Percentiles rank a stretch among this genome's conserved stretches.
Conservation (phyloP, 148 eudicot genomes). For the Heliamphora exappendiculata region DNA sequence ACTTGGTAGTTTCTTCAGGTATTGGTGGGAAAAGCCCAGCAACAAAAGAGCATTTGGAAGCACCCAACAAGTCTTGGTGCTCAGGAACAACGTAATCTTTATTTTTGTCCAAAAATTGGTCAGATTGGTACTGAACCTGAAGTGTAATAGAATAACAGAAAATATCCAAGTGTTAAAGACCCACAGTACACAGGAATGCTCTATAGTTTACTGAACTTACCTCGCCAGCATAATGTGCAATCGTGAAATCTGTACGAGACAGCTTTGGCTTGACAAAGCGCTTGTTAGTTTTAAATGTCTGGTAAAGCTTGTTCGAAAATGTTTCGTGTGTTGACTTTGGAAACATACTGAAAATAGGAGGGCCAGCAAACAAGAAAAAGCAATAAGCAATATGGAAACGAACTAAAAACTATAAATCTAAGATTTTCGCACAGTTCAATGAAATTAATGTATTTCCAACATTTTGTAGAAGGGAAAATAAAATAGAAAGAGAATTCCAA, state of each 20-base stretch:
- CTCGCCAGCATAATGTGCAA: constrained; percentile 97
- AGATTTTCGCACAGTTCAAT: not conserved
- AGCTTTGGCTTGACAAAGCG: constrained; percentile 93
- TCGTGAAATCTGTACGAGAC: constrained; percentile 85
- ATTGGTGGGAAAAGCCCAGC: constrained; percentile 83
- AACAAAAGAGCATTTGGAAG: constrained; percentile 88
- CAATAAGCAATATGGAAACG: not conserved
- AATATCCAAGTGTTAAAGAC: constrained; percentile 2
- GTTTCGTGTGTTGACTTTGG: constrained; percentile 98
- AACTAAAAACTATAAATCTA: not conserved
- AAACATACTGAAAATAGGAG: constrained; percentile 70
- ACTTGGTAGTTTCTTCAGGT: constrained; percentile 64
- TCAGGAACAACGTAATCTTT: constrained; percentile 95
- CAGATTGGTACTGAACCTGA: constrained; percentile 92
- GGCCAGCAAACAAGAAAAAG: constrained; percentile 5
- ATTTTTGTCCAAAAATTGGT: constrained; percentile 96
- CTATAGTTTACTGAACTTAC: constrained; percentile 28
- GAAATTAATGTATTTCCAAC: not conserved
- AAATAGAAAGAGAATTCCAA: not conserved
- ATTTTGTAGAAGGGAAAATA: not conserved
- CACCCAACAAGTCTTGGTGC: constrained; percentile 79
- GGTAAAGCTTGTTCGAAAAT: constrained; percentile 86
- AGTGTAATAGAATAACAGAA: constrained; percentile 7
- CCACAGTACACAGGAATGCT: not conserved
- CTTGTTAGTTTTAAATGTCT: constrained; percentile 80